Evolutionary conservation across 176 grass and related monocot species (phyloP), one percentile per base, ranked within the genome.

Genomic region (Triticum monococcum): DNA sequence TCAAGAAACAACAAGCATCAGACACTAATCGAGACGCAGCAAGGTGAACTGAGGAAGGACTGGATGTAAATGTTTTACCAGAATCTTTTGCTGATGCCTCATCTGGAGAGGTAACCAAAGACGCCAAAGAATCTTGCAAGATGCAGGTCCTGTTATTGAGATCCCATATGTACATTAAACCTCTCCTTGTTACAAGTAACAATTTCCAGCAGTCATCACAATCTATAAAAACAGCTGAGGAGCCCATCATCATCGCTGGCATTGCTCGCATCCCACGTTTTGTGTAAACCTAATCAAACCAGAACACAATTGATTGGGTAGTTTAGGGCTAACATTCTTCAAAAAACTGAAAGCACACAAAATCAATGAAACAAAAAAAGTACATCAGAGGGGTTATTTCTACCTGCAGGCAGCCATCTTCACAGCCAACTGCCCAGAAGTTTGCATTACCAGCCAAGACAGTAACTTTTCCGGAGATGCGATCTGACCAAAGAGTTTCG

Each of bases 341-440:
- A 84, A 45, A 75, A 82, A 84, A 83, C 71, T 68, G 63, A 65
- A 64, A 38, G 20, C 32, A 79, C 3, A 7, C 8, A 56, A 9
- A 22, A 33, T 56, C 2, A 46, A 31, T 12, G 35, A 52, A 89
- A 28, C 33, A 41, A 22, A 67, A 9, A 59, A 74, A 76, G 46
- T 37, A 71, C 8, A 61, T 18, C 12, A 40, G 41, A 31, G 32
- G 63, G 52, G 26, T 17, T 22, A 83, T 65, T 86, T 79, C 48
- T 89, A 98, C 96, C 93, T 98, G 96, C 79, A 98, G 63, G 67
- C 88, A 95, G 78, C 96, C 96, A 86, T 98, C 96, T 84, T 96
- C 96, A 56, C 86, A 94, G 33, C 96, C 91, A 86, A 98, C 90
- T 64, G 92, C 96, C 91, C 93, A 98, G 76, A 98, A 98, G 89